Base-by-base conservation (phyloP, 805 yeast species). In the Metschnikowia sp. region DNA sequence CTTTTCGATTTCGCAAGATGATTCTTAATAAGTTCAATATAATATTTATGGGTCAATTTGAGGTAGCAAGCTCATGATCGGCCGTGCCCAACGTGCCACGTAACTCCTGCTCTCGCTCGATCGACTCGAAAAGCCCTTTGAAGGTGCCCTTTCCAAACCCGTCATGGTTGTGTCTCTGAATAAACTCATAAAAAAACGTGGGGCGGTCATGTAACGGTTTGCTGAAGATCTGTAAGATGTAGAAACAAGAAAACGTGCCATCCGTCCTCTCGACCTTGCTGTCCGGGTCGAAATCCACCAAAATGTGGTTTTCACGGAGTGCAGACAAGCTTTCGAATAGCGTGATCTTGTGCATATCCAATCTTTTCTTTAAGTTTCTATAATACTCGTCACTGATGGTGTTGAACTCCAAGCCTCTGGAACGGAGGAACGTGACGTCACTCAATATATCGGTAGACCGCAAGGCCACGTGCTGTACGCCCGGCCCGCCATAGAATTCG, bases 121-220 rank as follows among this genome's bases (percentile, higher is more conserved):
- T 81, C 7, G 86, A 79, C 60, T 88, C 91, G 60, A 86, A 88
- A 34, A 89, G 68, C 0, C 94, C 86, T 61, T 82, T 85, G 69
- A 88, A 88, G 51, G 90, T 88, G 2, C 96, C 96, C 42, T 89
- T 89, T 1, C 96, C 96, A 65, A 88, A 88, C 0, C 96, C 96
- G 50, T 83, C 77, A 61, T 86, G 91, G 58, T 86, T 84, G 56
- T 76, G 73, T 50, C 96, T 76, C 65, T 88, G 94, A 52, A 88
- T 88, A 22, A 88, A 76, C 63, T 88, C 96, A 53, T 88, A 70
- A 60, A 88, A 88, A 39, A 88, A 73, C 0, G 96, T 87, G 29
- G 96, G 96, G 34, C 96, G 73, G 58, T 84, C 91, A 51, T 78
- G 77, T 13, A 86, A 60, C 0, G 95, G 92, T 54, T 82, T 81